A percentile compares a stretch with the other conserved stretches of the same genome.
Conservation (phyloP, 306 rosid genomes). For the Trifolium fragiferum region DNA sequence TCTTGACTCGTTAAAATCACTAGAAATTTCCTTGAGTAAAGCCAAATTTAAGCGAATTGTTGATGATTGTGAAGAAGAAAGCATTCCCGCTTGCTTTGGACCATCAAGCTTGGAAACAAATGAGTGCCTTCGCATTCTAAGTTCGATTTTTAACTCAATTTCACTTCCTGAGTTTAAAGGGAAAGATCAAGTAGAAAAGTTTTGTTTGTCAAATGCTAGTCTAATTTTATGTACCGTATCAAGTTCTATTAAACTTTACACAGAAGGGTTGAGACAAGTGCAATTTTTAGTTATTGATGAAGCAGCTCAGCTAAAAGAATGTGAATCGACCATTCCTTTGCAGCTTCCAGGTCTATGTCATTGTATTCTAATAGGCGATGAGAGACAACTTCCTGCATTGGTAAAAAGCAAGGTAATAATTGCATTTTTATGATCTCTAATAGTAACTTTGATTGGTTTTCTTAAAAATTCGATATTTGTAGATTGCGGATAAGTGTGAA, state of each 20-base stretch:
- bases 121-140: conserved; percentile 21
- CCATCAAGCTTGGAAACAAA: background rate
- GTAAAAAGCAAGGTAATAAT: conserved; percentile 63
- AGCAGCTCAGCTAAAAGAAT: conserved; percentile 64
- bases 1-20: conserved; percentile 5
- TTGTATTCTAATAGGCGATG: conserved; percentile 62
- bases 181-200: background rate
- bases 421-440: no score
- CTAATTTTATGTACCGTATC: conserved; percentile 51
- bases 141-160: background rate
- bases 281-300: conserved; percentile 60
- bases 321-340: conserved; percentile 61
- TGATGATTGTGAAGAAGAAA: background rate
- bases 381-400: conserved; percentile 63
- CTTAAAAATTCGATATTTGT: no score
- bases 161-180: conserved; percentile 24
- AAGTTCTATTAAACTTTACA: conserved; percentile 44
- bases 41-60: background rate
- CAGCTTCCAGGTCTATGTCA: conserved; percentile 46
- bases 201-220: conserved; percentile 42
- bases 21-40: conserved; percentile 10
- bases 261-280: background rate
- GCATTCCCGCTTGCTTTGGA: background rate
- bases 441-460: no score
- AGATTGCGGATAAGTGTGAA: conserved; percentile 44